Evolutionary conservation across 2,329 filamentous ascomycete genomes (phyloP), one percentile per base, ranked within the genome.

Genomic region (Ceratocystis colombiana): DNA sequence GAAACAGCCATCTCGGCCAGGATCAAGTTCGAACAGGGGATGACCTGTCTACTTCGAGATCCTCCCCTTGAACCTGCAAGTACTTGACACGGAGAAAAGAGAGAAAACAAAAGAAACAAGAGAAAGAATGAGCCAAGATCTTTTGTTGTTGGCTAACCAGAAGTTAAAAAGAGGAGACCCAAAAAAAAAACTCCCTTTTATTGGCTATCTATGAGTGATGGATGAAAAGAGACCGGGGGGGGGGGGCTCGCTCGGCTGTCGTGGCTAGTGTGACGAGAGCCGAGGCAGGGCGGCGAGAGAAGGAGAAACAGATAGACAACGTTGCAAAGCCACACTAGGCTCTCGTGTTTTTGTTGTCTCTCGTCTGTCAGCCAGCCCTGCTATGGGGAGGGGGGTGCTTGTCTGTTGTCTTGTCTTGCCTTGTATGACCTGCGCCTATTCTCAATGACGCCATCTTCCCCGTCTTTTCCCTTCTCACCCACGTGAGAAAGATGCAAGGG

Each of bases 41-140:
- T 5, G 10, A 3, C 37, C 37, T 15, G 12, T 41, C 10, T 41
- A 4, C 37, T 5, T 3, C 3, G 37, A 41, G 37, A 12, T 10
- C 10, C 37, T 2, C 3, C 37, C 10, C 37, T 37, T 37, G 33
- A 12, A 37, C 33, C 37, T 41, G 10, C 37, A 41, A 12, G 37
- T 15, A 41, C 37, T 57, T 57, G 53, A 57, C 53, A 62, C 33
- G 17, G 59, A 62, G 41, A 62, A 45, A 62, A 62, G n/a, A 45
- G 30, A 44, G 33, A 22, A 45, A 45, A 45, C 20, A 62, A 62
- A 44, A 15, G 22, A 62, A 61, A 15, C 17, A 59, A 59, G 17
- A 10, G 22, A 59, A 59, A 59, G 30, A 59, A 41, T 2, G 10
- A 57, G 53, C 53, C 53, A 57, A 57, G 53, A 57, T 28, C 53